Evolutionary conservation across 306 rosid genomes (phyloP), one percentile per base, ranked within the genome.

Genomic region (Astragalus glycyphyllos): DNA sequence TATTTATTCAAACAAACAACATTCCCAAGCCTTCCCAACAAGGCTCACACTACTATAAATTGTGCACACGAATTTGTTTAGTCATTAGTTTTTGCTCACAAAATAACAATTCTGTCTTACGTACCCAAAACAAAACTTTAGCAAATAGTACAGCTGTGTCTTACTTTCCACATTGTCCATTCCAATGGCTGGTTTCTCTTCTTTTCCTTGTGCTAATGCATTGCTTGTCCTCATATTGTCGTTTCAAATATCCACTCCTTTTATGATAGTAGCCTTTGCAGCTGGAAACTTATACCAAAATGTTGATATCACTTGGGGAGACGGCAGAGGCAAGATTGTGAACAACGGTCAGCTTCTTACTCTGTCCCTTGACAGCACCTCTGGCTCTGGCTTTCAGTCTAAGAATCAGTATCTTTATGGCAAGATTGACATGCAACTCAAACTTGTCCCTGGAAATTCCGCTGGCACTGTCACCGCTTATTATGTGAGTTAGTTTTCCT

Each of bases 321-420:
- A 85, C 69, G 91, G 91, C 11, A 86, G 91, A 31, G 93, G 81
- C 15, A 80, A 73, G 57, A 76, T 82, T 38, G n/a, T 85, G 32
- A 81, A 74, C 49, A 84, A 77, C 44, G 96, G 93, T 42, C 63
- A 87, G 60, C 64, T 86, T 8, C 84, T 90, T 23, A 75, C 91
- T 32, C 84, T 90, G 63, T 84, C 93, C 7, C 89, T 90, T 10
- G 96, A 90, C 55, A 78, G 15, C 3, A 37, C 71, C 64, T 84
- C 96, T 66, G 96, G 96, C 71, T 87, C 93, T 40, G 96, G 96
- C 46, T 86, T 90, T 73, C 91, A 77, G 17, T 85, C 96, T 50
- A 85, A 79, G 62, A 82, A 82, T 23, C 74, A 85, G 32, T 86
- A 57, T 38, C 82, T 86, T 11, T 83, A 67, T 7, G 88, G 79